Evolutionary conservation across 2,329 filamentous ascomycete species (phyloP).

Genomic region (Sarocladium strictum): DNA sequence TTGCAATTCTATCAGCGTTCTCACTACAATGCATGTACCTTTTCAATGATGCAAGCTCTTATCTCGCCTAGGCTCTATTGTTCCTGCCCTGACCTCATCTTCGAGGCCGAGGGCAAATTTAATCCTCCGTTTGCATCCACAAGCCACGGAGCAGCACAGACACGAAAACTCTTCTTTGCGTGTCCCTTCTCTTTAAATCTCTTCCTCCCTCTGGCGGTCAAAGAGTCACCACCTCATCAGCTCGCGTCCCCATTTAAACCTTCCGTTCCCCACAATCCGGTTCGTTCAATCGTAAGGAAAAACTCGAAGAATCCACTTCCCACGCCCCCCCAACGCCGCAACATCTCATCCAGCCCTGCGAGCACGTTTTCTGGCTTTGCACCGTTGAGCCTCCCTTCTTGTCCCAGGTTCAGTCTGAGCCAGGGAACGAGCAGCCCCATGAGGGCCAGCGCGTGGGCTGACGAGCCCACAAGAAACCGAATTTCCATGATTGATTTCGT

Average conservation of each 20-base stretch:
- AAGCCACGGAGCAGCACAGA: neutral
- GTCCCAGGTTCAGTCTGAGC: neutral
- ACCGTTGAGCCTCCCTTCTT: neutral
- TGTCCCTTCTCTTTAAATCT: neutral
- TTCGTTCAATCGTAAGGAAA: neutral
- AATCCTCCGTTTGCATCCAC: conserved; percentile 8
- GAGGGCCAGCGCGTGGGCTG: neutral
- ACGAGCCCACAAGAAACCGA: neutral
- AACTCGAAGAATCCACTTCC: neutral
- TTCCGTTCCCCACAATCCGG: neutral
- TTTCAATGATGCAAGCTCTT: too few species aligned
- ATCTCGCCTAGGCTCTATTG: too few species aligned
- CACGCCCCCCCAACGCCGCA: neutral
- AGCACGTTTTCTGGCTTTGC: conserved; percentile 6
- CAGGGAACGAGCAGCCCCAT: neutral
- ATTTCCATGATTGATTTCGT: neutral
- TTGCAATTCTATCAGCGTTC: too few species aligned
- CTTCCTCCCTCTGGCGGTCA: neutral
- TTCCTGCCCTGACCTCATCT: too few species aligned
- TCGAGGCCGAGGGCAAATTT: neutral
- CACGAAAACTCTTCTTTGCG: neutral
- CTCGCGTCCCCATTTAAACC: neutral
- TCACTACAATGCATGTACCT: too few species aligned
- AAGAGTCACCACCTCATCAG: conserved; percentile 7
- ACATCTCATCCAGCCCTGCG: conserved; percentile 10